Evolutionary conservation across 2,329 filamentous ascomycete species (phyloP).

Genomic region (Drechslera avenae): DNA sequence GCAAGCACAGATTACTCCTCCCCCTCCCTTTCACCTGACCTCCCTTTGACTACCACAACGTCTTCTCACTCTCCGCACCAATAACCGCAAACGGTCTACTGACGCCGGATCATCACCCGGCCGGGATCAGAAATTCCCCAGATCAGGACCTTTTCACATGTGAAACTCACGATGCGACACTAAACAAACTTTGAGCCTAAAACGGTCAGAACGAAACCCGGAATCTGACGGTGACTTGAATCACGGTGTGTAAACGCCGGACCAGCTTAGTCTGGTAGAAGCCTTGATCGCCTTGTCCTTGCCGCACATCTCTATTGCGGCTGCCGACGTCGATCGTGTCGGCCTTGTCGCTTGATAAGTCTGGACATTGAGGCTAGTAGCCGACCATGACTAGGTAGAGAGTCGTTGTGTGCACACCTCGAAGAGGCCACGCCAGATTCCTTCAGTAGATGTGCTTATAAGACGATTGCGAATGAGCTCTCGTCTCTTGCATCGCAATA

Average conservation of each 20-base stretch:
- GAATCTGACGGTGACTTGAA: constrained; percentile 23
- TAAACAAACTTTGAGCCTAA: constrained; percentile 28
- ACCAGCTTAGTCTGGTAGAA: constrained; percentile 11
- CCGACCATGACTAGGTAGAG: neutral
- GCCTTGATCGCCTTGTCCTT: constrained; percentile 2
- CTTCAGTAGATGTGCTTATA: neutral
- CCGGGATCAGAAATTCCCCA: constrained; percentile 30
- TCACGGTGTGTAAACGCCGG: constrained; percentile 18
- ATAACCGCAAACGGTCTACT: constrained; percentile 14
- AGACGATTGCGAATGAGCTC: neutral
- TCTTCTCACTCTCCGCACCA: constrained; percentile 7
- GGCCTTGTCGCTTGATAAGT: neutral
- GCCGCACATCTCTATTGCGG: constrained; percentile 1
- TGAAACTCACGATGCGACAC: constrained; percentile 44
- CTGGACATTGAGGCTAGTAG: neutral
- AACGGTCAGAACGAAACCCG: constrained; percentile 28
- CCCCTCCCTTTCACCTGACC: constrained; percentile 2
- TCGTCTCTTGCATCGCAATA: neutral
- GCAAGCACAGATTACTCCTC: neutral
- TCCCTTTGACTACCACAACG: constrained; percentile 2
- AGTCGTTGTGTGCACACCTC: neutral
- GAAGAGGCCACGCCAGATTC: neutral
- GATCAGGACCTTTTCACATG: constrained; percentile 17
- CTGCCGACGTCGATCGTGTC: neutral
- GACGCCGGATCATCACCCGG: constrained; percentile 25